A percentile compares a stretch with the other conserved stretches of the same genome.
These are phyloP conservation scores for Chrysanthemum lavandulifolium DNA, from an alignment of 129 eudicot genomes.

Conservation along the genomic window DNA sequence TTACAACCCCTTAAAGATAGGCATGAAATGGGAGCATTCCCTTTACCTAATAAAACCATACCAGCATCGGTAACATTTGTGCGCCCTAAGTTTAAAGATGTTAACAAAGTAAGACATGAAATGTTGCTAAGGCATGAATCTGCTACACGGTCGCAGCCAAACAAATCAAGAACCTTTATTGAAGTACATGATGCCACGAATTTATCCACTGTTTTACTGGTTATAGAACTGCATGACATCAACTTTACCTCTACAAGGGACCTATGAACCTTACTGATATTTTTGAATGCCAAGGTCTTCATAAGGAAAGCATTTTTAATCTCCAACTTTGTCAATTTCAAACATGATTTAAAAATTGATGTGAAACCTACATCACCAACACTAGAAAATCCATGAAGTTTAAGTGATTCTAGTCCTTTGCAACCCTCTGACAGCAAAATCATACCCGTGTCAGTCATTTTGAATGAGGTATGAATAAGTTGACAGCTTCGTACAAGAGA, in stretches of 20 bases:
- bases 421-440: constrained; percentile 61
- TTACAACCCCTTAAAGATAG: constrained; percentile 51
- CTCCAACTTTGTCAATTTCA: constrained; percentile 53
- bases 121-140: constrained; percentile 47
- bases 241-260: constrained; percentile 51
- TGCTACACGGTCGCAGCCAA: constrained; percentile 53
- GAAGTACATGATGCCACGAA: constrained; percentile 30
- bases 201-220: constrained; percentile 45
- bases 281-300: constrained; percentile 50
- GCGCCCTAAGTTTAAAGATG: constrained; percentile 48
- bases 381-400: constrained; percentile 55
- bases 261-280: constrained; percentile 33
- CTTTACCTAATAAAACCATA: constrained; percentile 44
- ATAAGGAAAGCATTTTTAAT: constrained; percentile 39
- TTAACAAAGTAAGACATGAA: constrained; percentile 31
- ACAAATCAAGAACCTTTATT: constrained; percentile 45
- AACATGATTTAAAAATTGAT: constrained; percentile 45
- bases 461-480: constrained; percentile 31
- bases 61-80: constrained; percentile 63
- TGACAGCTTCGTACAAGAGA: constrained; percentile 49
- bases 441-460: constrained; percentile 51
- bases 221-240: constrained; percentile 40
- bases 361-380: constrained; percentile 67
- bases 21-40: constrained; percentile 37
- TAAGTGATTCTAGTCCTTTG: constrained; percentile 46